Conservation (phyloP, 2,329 filamentous ascomycete species). For the Berkeleyomyces basicola region DNA sequence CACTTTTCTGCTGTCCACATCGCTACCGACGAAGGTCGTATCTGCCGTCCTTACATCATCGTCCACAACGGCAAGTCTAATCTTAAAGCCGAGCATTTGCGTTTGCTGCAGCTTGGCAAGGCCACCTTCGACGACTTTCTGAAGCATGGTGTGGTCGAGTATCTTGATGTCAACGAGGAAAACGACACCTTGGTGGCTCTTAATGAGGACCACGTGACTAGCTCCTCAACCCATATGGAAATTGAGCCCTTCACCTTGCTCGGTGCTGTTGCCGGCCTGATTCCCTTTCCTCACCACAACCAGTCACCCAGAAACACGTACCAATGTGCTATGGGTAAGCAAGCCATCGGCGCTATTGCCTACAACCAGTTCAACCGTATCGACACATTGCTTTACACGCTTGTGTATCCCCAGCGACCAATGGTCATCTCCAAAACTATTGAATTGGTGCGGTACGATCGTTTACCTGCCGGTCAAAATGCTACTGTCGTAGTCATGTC, state of each 20-base stretch:
- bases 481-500: conserved; percentile 98
- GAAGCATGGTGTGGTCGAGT: conserved; percentile 78
- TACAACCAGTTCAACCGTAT: conserved; percentile 97
- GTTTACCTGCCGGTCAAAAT: conserved; percentile 90
- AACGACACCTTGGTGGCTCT: conserved; percentile 89
- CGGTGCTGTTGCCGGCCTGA: conserved; percentile 86
- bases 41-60: conserved; percentile 89
- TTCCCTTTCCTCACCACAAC: conserved; percentile 97
- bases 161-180: conserved; percentile 95
- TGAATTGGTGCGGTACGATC: conserved; percentile 91
- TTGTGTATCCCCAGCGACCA: conserved; percentile 93
- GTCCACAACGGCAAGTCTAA: conserved; percentile 77
- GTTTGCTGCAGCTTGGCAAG: conserved; percentile 64
- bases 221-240: conserved; percentile 80
- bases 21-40: conserved; percentile 90
- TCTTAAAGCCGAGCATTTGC: conserved; percentile 62
- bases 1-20: conserved; percentile 87
- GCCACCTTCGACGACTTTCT: conserved; percentile 91
- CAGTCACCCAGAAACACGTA: conserved; percentile 98
- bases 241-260: conserved; percentile 97
- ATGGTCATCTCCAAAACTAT: conserved; percentile 98
- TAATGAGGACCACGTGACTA: conserved; percentile 69
- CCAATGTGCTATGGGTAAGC: conserved; percentile 85
- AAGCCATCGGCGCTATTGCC: conserved; percentile 85
- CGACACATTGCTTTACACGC: conserved; percentile 85